phyloP scores from a whole-genome alignment of 352 stramenopile genomes.

The Pythium aphanidermatum region DNA sequence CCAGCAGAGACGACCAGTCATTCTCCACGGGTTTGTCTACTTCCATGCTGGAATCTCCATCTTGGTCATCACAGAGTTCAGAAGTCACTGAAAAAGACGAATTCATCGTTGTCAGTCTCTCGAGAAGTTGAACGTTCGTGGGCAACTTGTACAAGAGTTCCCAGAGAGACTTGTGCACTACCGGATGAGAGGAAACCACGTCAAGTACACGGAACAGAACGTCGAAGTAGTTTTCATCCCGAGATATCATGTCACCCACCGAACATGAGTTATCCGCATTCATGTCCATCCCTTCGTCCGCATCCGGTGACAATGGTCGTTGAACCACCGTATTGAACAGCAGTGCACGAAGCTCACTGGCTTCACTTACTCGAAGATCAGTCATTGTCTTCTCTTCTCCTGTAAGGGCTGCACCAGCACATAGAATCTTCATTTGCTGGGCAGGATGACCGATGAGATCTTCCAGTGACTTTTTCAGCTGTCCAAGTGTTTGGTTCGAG shows the following conservation, averaged over 20 bases:
- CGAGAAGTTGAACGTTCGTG: slow-evolving; percentile 62
- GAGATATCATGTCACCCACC: slow-evolving; percentile 59
- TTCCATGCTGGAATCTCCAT: slow-evolving; percentile 29
- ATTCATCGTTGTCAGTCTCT: slow-evolving; percentile 53
- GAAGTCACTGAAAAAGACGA: slow-evolving; percentile 19
- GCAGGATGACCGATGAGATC: slow-evolving; percentile 59
- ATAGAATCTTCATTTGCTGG: slow-evolving; percentile 80
- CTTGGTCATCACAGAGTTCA: slow-evolving; percentile 29
- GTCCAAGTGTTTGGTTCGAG: slow-evolving; percentile 68
- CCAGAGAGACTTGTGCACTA: slow-evolving; percentile 68
- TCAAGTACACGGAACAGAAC: slow-evolving; percentile 82
- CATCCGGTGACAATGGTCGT: slow-evolving; percentile 24
- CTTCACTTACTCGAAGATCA: slow-evolving; percentile 73
- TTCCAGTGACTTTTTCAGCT: slow-evolving; percentile 75
- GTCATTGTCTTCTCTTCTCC: slow-evolving; percentile 77
- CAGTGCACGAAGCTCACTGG: slow-evolving; percentile 68
- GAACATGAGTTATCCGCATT: neutral
- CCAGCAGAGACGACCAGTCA: slow-evolving; percentile 63
- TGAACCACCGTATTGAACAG: slow-evolving; percentile 81
- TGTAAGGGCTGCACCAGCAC: slow-evolving; percentile 50
- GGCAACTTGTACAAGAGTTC: slow-evolving; percentile 81
- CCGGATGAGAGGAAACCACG: slow-evolving; percentile 36
- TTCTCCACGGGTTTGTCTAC: too few species aligned
- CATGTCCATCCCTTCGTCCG: slow-evolving; percentile 14
- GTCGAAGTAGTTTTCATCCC: slow-evolving; percentile 69